phyloP scores from a whole-genome alignment of 1,139 yeast genomes.

The Saccharomyces hybrid region DNA sequence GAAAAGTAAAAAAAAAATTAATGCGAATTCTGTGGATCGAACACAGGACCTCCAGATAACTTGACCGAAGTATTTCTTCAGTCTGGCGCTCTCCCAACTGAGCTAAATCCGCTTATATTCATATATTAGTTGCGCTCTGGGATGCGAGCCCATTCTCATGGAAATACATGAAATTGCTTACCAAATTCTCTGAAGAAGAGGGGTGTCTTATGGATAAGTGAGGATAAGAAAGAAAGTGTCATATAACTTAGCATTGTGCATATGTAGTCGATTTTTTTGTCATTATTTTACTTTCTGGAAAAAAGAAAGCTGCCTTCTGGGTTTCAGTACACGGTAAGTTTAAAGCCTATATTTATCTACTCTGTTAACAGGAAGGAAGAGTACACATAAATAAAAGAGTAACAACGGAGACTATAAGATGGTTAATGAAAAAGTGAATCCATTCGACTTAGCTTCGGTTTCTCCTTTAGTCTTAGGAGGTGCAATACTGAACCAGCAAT shows the following conservation, averaged over 20 bases:
- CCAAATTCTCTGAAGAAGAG: too few species aligned
- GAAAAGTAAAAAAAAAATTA: too few species aligned
- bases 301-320: neutral
- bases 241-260: too few species aligned
- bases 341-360: neutral
- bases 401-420: neutral
- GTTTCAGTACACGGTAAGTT: neutral
- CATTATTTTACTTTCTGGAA: neutral
- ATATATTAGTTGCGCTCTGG: too few species aligned
- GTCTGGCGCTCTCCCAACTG: constrained; percentile 27
- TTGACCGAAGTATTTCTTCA: constrained; percentile 14
- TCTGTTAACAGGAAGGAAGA: neutral
- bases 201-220: too few species aligned
- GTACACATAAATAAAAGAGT: neutral
- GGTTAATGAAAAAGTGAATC: neutral
- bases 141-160: too few species aligned
- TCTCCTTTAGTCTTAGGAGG: constrained; percentile 67
- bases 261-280: neutral
- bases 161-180: too few species aligned
- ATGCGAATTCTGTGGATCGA: constrained; percentile 84
- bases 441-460: neutral
- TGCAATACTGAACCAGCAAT: constrained; percentile 75
- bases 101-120: constrained; percentile 19
- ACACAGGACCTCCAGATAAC: constrained; percentile 80
- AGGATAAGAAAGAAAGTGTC: too few species aligned